Evolutionary conservation across 495 filamentous ascomycete genomes (phyloP).

Genomic region (Talaromyces stipitatus): DNA sequence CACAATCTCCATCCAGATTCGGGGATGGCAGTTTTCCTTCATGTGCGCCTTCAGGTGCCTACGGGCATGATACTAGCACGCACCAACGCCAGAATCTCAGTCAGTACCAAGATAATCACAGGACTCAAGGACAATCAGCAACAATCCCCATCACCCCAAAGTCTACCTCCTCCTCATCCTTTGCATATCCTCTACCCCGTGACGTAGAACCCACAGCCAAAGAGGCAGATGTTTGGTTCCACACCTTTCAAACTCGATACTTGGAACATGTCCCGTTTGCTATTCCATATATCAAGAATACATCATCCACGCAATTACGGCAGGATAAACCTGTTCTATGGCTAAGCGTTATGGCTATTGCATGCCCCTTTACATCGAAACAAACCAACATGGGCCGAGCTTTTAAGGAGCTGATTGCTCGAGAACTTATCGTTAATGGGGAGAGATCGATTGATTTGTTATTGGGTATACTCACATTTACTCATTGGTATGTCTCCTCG

Average conservation of each 20-base stretch:
- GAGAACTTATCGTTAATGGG: conserved; percentile 34
- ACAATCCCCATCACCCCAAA: background rate
- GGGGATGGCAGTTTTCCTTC: too few species aligned
- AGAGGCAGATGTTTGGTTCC: conserved; percentile 27
- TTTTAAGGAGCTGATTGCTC: conserved; percentile 26
- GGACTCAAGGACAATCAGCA: background rate
- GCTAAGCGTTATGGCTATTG: conserved; percentile 39
- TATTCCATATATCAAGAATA: conserved; percentile 24
- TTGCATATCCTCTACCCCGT: conserved; percentile 11
- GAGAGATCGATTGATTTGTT: conserved; percentile 41
- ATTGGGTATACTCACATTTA: conserved; percentile 30
- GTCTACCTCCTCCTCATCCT: conserved; percentile 13
- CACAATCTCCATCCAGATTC: background rate
- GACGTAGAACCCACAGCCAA: conserved; percentile 12
- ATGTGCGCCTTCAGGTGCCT: too few species aligned
- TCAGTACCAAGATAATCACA: background rate
- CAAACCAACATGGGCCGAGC: conserved; percentile 22
- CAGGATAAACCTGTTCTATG: conserved; percentile 37
- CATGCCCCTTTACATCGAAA: conserved; percentile 18
- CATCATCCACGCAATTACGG: conserved; percentile 26
- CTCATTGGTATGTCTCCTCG: conserved; percentile 25
- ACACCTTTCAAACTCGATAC: conserved; percentile 11
- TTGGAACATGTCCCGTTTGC: conserved; percentile 26
- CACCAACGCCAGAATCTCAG: too few species aligned
- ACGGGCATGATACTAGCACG: too few species aligned